These are phyloP conservation scores for Pythium aquatile DNA, from an alignment of 352 stramenopile species.

Conservation along the genomic window DNA sequence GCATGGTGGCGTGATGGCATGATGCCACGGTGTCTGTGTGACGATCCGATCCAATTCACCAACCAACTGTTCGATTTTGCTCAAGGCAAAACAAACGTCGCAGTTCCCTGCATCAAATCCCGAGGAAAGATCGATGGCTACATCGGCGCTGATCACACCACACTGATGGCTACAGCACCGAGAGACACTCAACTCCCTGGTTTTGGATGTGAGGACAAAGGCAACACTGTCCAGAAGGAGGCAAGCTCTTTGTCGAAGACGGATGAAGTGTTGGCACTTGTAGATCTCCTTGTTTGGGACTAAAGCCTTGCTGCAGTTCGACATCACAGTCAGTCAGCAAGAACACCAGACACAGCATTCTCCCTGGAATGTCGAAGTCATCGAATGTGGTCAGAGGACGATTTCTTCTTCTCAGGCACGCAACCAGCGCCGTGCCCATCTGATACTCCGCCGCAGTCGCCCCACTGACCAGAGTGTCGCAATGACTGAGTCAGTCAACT, in stretches of 20 bases:
- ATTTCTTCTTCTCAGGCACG: background rate
- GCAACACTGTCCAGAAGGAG: no score
- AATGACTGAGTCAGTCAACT: background rate
- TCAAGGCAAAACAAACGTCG: background rate
- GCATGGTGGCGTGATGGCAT: background rate
- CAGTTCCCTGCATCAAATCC: background rate
- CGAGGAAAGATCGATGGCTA: background rate
- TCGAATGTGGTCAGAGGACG: background rate
- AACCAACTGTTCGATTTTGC: background rate
- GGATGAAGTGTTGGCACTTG: no score
- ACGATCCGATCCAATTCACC: background rate
- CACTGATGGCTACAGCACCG: background rate
- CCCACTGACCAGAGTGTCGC: background rate
- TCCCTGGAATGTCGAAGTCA: background rate
- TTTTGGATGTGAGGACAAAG: no score
- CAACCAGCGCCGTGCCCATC: background rate
- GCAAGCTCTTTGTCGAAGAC: no score
- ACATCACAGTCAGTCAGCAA: no score
- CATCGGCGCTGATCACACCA: background rate
- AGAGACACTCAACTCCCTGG: background rate
- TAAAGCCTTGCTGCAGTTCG: no score
- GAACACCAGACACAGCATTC: no score
- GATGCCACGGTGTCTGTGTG: background rate
- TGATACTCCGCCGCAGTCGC: background rate
- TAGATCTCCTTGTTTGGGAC: no score